Evolutionary conservation across 352 stramenopile species (phyloP).

Genomic region (Pythium guiyangense): DNA sequence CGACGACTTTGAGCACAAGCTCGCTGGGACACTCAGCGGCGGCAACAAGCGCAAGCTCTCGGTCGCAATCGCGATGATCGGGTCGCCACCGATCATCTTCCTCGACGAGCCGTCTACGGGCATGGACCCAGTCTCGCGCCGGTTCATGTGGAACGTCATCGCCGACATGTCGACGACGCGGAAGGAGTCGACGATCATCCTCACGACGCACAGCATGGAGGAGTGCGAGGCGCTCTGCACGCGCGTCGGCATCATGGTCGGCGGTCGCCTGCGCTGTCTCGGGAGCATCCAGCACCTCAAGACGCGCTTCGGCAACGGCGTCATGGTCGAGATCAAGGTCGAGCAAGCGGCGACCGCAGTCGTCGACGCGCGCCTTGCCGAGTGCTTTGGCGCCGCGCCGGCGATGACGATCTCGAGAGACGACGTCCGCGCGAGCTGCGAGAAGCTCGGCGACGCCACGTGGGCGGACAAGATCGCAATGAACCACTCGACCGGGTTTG

Average conservation of each 20-base stretch:
- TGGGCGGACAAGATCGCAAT: slow-evolving; percentile 45
- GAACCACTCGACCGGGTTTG: slow-evolving; percentile 58
- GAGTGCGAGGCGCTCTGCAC: no score
- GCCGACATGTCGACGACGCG: slow-evolving; percentile 75
- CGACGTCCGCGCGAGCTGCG: slow-evolving; percentile 45
- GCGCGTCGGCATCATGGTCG: no score
- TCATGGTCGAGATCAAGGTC: slow-evolving; percentile 86
- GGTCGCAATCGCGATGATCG: slow-evolving; percentile 93
- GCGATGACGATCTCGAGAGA: slow-evolving; percentile 23
- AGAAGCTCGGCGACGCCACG: slow-evolving; percentile 32
- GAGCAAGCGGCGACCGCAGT: slow-evolving; percentile 23
- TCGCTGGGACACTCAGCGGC: no score
- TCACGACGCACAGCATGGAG: no score
- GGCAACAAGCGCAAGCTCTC: no score
- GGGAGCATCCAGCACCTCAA: slow-evolving; percentile 94
- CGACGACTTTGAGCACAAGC: no score
- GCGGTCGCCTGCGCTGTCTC: slow-evolving; percentile 66
- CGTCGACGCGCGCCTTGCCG: slow-evolving; percentile 26
- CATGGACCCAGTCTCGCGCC: slow-evolving; percentile 91
- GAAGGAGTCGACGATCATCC: no score
- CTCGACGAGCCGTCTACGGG: slow-evolving; percentile 95
- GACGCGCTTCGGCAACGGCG: slow-evolving; percentile 92
- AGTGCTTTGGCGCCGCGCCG: slow-evolving; percentile 20
- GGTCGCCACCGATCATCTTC: slow-evolving; percentile 92
- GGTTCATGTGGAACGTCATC: slow-evolving; percentile 96